Base-by-base conservation (phyloP, 129 eudicot genomes). In the Chrysanthemum seticuspe region DNA sequence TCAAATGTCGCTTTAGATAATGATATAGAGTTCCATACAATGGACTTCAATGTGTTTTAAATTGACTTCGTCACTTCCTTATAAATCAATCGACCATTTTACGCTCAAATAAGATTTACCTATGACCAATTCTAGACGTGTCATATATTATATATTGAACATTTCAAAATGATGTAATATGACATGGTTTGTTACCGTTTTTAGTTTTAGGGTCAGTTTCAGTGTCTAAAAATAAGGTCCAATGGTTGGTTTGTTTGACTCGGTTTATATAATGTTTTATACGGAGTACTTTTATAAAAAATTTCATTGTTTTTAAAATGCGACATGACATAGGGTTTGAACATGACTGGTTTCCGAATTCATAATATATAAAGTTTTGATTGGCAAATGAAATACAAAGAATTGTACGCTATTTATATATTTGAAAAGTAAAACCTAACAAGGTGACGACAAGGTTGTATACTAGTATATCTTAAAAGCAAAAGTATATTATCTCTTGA, bases 1-100 rank as follows among this genome's bases (percentile, higher is more conserved):
- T 62, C n/a, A 14, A 12, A 60, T 44, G 72, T 78, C 72, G 16
- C 76, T 71, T 62, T 71, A 47, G 77, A 78, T 70, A 71, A 64
- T 67, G 77, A 62, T 31, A 62, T 31, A 21, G 60, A 18, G 34
- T 62, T 62, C 10, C 63, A 51, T 13, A 51, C 21, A 59, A 15
- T 62, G 50, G 77, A 73, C 77, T 62, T 53, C 2, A 29, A 5
- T 62, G 77, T 62, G 62, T 73, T 62, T 21, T n/a, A 1, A 19
- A 34, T 70, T 7, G 34, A 29, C 34, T 29, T 29, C 34, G 34
- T 40, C 67, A 78, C 72, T 65, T 7, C 16, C 25, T 3, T 2
- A 70, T 62, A 54, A 48, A 51, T 44, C 52, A 13, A 53, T 65
- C 72, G 65, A 27, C 62, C 13, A 55, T 52, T 21, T 21, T 62